A percentile compares a stretch with the other conserved stretches of the same genome.
Conservation (phyloP, 2,329 filamentous ascomycete genomes). For the Paramyrothecium sp. region DNA sequence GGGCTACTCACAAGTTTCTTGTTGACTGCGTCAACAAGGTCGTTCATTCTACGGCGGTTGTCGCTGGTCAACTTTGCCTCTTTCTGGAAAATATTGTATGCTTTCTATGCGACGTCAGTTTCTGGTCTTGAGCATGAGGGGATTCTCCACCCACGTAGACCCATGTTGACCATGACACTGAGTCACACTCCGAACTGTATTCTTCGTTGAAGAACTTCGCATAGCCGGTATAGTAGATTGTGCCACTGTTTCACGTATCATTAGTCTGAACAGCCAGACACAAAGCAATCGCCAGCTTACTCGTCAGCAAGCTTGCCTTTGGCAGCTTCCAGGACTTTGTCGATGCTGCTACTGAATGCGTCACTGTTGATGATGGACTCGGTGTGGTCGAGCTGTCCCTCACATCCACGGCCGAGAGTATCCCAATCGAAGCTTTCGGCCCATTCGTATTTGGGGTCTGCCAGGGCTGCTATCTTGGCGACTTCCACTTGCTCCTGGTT, state of each 20-base stretch:
- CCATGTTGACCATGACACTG: slow-evolving; percentile 10
- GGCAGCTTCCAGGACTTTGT: neutral
- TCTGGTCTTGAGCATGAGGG: neutral
- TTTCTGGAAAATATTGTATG: neutral
- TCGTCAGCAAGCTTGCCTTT: neutral
- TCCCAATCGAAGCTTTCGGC: neutral
- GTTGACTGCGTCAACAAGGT: neutral
- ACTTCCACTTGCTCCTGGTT: neutral
- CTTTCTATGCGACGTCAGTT: too few species aligned
- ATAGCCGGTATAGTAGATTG: slow-evolving; percentile 6
- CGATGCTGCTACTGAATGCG: neutral
- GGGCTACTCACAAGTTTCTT: neutral
- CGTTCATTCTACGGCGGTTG: neutral
- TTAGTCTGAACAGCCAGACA: neutral
- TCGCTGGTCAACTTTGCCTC: neutral
- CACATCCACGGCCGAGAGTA: neutral
- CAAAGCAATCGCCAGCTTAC: neutral
- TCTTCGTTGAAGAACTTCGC: slow-evolving; percentile 13
- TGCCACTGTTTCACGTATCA: neutral
- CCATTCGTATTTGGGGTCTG: neutral
- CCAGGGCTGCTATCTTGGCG: neutral
- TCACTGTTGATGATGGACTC: neutral
- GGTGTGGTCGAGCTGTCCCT: neutral
- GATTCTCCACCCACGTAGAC: slow-evolving; percentile 4
- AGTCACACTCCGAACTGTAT: slow-evolving; percentile 2